Conservation (phyloP, 192 early-diverging fungal species). For the Linnemannia exigua region DNA sequence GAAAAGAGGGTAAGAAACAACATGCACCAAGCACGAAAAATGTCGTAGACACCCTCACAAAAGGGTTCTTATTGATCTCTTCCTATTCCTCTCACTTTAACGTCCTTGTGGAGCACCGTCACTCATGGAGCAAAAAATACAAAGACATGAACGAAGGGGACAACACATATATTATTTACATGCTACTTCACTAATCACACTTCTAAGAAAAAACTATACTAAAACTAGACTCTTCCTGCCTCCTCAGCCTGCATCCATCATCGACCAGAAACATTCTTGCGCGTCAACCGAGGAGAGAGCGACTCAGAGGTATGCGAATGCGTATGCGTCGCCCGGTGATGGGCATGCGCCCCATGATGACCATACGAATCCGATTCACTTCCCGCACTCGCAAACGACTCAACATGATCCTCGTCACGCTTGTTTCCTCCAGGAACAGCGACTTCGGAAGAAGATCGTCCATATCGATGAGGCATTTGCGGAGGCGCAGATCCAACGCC, state of each 20-base stretch:
- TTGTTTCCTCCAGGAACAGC: background rate
- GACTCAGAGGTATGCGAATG: background rate
- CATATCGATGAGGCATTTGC: background rate
- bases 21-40: no score
- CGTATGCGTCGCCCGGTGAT: no score
- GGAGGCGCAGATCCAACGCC: background rate
- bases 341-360: background rate
- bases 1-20: no score
- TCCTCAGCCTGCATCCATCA: background rate
- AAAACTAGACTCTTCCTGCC: background rate
- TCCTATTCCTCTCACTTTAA: no score
- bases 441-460: background rate
- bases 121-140: no score
- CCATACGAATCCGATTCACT: background rate
- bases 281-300: background rate
- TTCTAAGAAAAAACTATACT: background rate
- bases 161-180: no score
- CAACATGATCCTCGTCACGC: background rate
- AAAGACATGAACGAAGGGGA: no score
- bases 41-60: no score
- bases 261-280: constrained; percentile 9
- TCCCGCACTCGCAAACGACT: constrained; percentile 5
- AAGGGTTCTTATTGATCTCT: no score
- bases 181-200: no score
- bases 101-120: no score